Percentiles rank a stretch among this genome's conserved stretches.
These are phyloP conservation scores for Mortierella sp. DNA, from an alignment of 371 early-diverging fungal species.

Conservation along the genomic window DNA sequence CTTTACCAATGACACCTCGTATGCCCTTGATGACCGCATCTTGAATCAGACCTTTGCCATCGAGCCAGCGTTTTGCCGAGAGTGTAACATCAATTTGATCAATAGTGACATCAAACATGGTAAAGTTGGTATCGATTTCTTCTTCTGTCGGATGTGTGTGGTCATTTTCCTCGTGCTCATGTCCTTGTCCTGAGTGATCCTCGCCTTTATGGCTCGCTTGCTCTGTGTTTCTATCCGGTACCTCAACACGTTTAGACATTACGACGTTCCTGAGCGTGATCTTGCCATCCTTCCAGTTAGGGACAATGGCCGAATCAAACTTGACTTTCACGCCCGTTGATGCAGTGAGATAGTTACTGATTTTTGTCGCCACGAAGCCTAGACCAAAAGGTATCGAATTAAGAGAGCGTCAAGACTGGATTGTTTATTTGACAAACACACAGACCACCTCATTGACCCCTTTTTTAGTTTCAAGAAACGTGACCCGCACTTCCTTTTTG, in stretches of 20 bases:
- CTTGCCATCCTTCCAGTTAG: conserved; percentile 92
- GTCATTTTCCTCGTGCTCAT: conserved; percentile 27
- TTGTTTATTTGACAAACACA: conserved; percentile 19
- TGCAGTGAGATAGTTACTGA: conserved; percentile 83
- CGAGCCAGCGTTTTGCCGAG: conserved; percentile 90
- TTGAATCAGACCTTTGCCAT: conserved; percentile 90
- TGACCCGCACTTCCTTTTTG: too few relatives aligned
- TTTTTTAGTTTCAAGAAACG: not conserved
- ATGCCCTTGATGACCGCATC: conserved; percentile 87
- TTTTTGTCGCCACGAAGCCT: conserved; percentile 83
- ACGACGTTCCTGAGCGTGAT: conserved; percentile 88
- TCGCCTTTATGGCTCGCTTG: conserved; percentile 35
- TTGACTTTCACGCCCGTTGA: conserved; percentile 86
- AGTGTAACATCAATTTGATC: conserved; percentile 88
- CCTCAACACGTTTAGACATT: conserved; percentile 48
- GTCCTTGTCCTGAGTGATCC: conserved; percentile 47
- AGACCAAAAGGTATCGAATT: not conserved
- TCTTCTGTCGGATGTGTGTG: conserved; percentile 12
- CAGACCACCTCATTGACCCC: conserved; percentile 30
- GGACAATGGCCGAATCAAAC: conserved; percentile 92
- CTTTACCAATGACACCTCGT: conserved; percentile 79
- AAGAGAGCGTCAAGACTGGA: not conserved
- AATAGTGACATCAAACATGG: conserved; percentile 88
- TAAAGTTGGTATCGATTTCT: conserved; percentile 76
- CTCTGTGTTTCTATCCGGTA: not conserved